Percentiles rank a stretch among this genome's conserved stretches.
These are phyloP conservation scores for Spirogloea muscicola DNA, from an alignment of 139 green algal genomes.

Conservation along the genomic window DNA sequence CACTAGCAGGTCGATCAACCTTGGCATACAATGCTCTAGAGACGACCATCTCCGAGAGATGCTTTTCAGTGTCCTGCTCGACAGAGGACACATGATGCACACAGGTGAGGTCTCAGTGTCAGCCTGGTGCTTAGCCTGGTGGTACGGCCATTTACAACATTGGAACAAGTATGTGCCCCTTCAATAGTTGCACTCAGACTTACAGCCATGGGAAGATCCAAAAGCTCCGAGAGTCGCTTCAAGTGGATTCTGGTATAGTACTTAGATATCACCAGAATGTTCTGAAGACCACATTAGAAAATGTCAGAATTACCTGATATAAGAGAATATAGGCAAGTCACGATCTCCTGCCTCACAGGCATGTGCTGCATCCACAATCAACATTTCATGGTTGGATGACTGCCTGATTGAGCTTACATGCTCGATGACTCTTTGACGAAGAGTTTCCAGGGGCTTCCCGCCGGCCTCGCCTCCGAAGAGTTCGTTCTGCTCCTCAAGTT, in stretches of 20 bases:
- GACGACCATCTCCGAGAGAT: constrained; percentile 85
- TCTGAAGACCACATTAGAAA: constrained; percentile 63
- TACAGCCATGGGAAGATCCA: constrained; percentile 57
- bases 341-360: not conserved
- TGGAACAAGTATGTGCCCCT: not conserved
- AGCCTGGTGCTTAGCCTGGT: not conserved
- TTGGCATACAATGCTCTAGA: constrained; percentile 73
- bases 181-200: not conserved
- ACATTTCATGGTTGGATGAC: not conserved
- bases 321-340: not conserved
- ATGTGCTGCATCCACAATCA: not conserved
- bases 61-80: constrained; percentile 78
- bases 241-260: constrained; percentile 82
- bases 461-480: constrained; percentile 52
- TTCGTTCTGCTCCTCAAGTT: constrained; percentile 64
- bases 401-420: constrained; percentile 12
- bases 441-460: constrained; percentile 47
- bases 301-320: constrained; percentile 42
- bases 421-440: constrained; percentile 48
- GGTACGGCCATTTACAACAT: not conserved
- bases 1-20: constrained; percentile 85
- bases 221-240: constrained; percentile 73
- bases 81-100: constrained; percentile 42
- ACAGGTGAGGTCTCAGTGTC: too few species aligned
- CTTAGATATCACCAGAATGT: constrained; percentile 81